Base-by-base conservation (phyloP, 2,329 filamentous ascomycete species). In the Phaeoacremonium minimum region DNA sequence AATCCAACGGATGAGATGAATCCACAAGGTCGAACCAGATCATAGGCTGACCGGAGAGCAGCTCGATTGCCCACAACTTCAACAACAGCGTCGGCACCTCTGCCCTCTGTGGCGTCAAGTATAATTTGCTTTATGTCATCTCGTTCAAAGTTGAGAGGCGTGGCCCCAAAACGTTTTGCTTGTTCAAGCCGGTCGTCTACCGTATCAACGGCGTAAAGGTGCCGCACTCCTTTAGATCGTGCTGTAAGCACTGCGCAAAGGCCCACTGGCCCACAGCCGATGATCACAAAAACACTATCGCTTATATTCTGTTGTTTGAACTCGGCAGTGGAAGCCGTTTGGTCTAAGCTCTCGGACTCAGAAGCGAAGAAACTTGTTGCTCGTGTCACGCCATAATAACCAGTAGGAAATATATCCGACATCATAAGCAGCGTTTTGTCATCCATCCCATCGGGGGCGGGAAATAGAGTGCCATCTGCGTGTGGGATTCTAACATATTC, bases 1-100 rank as follows among this genome's bases (percentile, higher is more conserved):
- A 43, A 43, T 12, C 37, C 37, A 26, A 43, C 35, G 2, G 41
- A 43, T 15, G 41, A 43, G 14, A 43, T 15, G 6, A 33, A 31
- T 8, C 37, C 37, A 12, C 41, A 43, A 4, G 20, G 17, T 17
- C 41, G 30, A 16, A 43, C 30, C 18, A 39, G 32, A 16, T 43
- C 34, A 17, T 33, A 41, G 6, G 41, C 41, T 11, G 36, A 30
- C 13, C 37, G 32, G 20, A 43, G 30, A 5, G 41, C 38, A 7
- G 41, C 26, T 19, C 32, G 36, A 19, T 33, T 43, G 12, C 41
- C 37, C 7, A 43, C 41, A 9, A 36, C 38, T 30, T 43, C 41
- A 14, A 41, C 33, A 15, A 36, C 34, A 18, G 22, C 22, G 31
- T 36, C 22, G 8, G 34, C 34, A 19, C 34, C 34, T 30, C 34